These are phyloP conservation scores for Aspergillus texensis DNA, from an alignment of 2,329 filamentous ascomycete genomes.

Conservation along the genomic window DNA sequence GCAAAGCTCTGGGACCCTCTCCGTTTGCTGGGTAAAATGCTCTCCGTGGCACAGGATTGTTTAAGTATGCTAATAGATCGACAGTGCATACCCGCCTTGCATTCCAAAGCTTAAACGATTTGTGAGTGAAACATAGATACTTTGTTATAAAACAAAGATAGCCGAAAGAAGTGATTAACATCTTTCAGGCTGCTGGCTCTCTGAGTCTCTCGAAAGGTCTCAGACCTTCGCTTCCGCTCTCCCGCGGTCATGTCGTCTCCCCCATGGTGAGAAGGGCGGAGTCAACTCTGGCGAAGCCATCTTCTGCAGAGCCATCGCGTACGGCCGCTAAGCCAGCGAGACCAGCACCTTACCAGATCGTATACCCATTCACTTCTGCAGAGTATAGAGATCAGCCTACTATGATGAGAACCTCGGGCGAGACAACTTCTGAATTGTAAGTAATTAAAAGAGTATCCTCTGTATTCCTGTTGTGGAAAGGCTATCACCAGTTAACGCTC, in stretches of 20 bases:
- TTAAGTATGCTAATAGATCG: background rate
- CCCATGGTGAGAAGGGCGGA: slow-evolving; percentile 1
- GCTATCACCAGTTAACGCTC: slow-evolving; percentile 6
- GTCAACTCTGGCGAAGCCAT: slow-evolving; percentile 5
- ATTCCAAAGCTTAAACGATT: slow-evolving; percentile 8
- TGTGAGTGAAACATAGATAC: slow-evolving; percentile 11
- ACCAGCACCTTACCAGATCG: background rate
- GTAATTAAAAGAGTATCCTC: background rate
- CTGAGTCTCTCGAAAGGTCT: slow-evolving; percentile 8
- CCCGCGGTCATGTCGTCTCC: background rate
- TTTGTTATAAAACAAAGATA: background rate
- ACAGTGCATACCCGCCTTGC: slow-evolving; percentile 14
- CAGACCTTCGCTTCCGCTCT: background rate
- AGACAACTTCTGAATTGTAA: background rate
- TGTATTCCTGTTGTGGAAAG: background rate
- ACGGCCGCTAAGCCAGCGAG: background rate
- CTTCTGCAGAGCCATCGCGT: background rate
- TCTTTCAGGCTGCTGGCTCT: slow-evolving; percentile 5
- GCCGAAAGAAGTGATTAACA: background rate
- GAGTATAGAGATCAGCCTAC: background rate
- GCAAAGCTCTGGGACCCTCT: background rate
- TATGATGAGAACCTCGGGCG: background rate
- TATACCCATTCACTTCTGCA: background rate
- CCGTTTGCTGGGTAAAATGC: slow-evolving; percentile 2
- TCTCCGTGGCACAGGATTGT: no score